Evolutionary conservation across 495 filamentous ascomycete species (phyloP), one percentile per base, ranked within the genome.

Genomic region (Penicillium turbatum): DNA sequence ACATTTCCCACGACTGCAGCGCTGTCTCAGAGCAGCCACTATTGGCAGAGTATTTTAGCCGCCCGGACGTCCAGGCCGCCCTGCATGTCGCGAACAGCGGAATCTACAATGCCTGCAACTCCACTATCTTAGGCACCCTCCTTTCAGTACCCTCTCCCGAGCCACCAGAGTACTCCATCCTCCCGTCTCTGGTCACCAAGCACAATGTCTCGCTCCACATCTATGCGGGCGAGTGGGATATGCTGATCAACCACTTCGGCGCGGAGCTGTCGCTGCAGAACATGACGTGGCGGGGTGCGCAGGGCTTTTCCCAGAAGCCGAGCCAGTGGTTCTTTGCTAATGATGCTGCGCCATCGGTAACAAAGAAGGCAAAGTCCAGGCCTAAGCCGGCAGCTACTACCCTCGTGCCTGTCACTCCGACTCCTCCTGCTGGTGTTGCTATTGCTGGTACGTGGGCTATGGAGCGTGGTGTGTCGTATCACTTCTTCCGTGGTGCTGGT

Each of bases 201-300:
- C 49, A 71, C 40, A 74, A 70, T 13, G 47, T 74, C 51, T 61
- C 63, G 11, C 56, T 76, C 11, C 69, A 75, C 48, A 38, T 76
- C 32, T 76, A 71, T 47, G 63, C 62, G 21, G 73, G 73, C 15
- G 67, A 75, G 35, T 57, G 64, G 59, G 73, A 76, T 54, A 63
- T 75, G 62, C 38, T 75, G 30, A 53, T 73, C 52, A 76, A 74
- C 35, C 69, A 75, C 55, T 43, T 70, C 26, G 74, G 73, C 7
- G 60, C 56, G 5, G 66, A 75, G 37, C 51, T 75, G 15, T 57
- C 54, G 9, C 58, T 76, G n/a, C 68, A 75, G 55, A 76, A 76
- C 43, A 75, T 77, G 73, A 74, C 56, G 8, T 72, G 55, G 69
- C 32, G 41, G 6, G 66, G 68, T 10, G 60, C 48, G 3, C 68